Base-by-base conservation (phyloP, 495 filamentous ascomycete genomes). In the Zalerion maritima region DNA sequence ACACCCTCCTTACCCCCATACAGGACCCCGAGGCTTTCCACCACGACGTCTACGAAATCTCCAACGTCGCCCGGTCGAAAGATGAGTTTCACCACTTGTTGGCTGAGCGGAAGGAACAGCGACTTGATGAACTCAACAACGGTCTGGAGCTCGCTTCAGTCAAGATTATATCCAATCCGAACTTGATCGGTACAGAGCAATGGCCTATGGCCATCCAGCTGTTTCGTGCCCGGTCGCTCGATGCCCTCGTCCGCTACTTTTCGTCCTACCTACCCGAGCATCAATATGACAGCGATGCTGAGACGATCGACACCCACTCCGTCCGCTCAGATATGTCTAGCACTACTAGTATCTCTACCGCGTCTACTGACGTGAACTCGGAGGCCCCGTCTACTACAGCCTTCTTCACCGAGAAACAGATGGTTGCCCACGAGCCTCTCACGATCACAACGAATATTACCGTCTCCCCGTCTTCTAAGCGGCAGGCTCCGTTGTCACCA, bases 181-280 rank as follows among this genome's bases (percentile, higher is more conserved):
- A 43, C 14, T 49, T 65, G 22, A 60, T 65, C 34, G 61, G 58
- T 18, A 64, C 59, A 25, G 7, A 55, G 15, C 61, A 65, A 41
- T 65, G 61, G 61, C 54, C 60, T 36, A 40, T 55, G 36, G 61
- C 61, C 13, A 38, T 60, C 3, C 61, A 65, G 32, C 59, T 65
- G 34, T 65, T 65, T 37, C 57, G 61, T 8, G 61, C 61, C n/a
- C 59, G 42, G 40, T 61, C 57, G 10, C 48, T 62, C 10, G 61
- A 65, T 35, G 63, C 61, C n/a, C 57, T 65, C 32, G 61, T 65
- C 25, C 50, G 58, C 27, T 62, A 58, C 38, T 65, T 58, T 43
- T 39, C 59, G 5, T 62, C 57, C 1, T 65, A 64, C 33, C 59
- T 65, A 6, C 61, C 61, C n/a, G 37, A 53, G 50, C 43, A 55